Evolutionary conservation across 257 asterid genomes (phyloP), one percentile per base, ranked within the genome.

Genomic region (Gynochthodes officinalis): DNA sequence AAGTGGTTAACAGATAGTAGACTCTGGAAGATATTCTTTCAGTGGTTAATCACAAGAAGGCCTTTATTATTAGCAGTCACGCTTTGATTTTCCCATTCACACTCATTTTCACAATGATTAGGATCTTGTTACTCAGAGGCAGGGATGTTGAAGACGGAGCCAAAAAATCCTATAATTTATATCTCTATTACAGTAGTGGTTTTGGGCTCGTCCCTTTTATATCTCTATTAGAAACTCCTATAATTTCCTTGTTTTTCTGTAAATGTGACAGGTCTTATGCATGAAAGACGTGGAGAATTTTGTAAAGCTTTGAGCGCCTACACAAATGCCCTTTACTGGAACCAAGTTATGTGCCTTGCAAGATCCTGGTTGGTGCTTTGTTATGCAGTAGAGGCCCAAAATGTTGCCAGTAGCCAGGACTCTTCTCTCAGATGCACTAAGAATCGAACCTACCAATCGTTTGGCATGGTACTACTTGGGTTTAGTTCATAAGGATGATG

Each of bases 381-480:
- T 46, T 92, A 82, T 72, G 80, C 55, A 85, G 83, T 61, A 84
- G 82, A 88, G 96, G 91, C 55, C 46, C 85, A 16, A 81, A 69
- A 90, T 90, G 98, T 78, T 89, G 83, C 96, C 97, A 0, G 85
- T 90, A 70, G 93, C 97, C 15, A 76, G 98, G 84, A 84, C 96
- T 50, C 79, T 92, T 59, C 90, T 95, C 44, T 87, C 99, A 0
- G 99, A 95, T 69, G 99, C 98, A 54, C 79, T 95, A 43, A 84
- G 92, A 76, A 75, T 92, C 1, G 98, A 92, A 70, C 97, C 98
- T 7, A 95, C 96, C 46, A 95, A 87, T 79, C 81, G 83, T 46
- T 68, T 80, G 87, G 99, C 99, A 21, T 95, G 99, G 99, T 85
- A 79, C 80, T 87, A 90, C 64, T 72, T 95, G 86, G 99, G 96